Evolutionary conservation across 345 rosid species (phyloP).

Genomic region (Pugionium cornutum): DNA sequence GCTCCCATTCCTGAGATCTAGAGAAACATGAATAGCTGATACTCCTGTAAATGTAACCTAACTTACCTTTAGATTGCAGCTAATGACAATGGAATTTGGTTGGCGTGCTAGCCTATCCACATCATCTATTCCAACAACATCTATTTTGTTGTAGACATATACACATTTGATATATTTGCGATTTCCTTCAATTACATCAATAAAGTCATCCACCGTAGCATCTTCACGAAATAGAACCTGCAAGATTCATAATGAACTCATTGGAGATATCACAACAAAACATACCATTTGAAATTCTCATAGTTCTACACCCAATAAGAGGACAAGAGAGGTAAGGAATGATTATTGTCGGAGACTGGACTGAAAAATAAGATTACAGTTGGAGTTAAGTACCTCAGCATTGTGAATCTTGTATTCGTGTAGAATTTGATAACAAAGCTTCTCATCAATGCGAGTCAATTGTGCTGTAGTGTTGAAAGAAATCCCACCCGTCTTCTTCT

Average conservation of each 20-base stretch:
- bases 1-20: conserved; percentile 6
- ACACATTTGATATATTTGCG: conserved; percentile 92
- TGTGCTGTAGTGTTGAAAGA: conserved; percentile 84
- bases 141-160: conserved; percentile 97
- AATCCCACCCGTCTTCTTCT: conserved; percentile 92
- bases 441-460: conserved; percentile 92
- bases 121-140: conserved; percentile 93
- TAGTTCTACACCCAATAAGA: neutral
- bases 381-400: conserved; percentile 68
- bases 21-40: neutral
- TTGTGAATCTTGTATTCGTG: conserved; percentile 99
- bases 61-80: conserved; percentile 92
- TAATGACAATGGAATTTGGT: conserved; percentile 89
- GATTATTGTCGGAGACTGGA: neutral
- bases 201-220: conserved; percentile 95
- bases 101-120: conserved; percentile 90
- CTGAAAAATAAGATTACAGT: neutral
- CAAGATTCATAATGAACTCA: conserved; percentile 21
- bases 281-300: neutral
- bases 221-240: conserved; percentile 94
- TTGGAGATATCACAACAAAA: neutral
- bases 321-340: neutral
- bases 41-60: conserved; percentile 1
- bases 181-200: conserved; percentile 97
- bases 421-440: conserved; percentile 95